Conservation (phyloP, 805 yeast genomes). For the Candida takata region DNA sequence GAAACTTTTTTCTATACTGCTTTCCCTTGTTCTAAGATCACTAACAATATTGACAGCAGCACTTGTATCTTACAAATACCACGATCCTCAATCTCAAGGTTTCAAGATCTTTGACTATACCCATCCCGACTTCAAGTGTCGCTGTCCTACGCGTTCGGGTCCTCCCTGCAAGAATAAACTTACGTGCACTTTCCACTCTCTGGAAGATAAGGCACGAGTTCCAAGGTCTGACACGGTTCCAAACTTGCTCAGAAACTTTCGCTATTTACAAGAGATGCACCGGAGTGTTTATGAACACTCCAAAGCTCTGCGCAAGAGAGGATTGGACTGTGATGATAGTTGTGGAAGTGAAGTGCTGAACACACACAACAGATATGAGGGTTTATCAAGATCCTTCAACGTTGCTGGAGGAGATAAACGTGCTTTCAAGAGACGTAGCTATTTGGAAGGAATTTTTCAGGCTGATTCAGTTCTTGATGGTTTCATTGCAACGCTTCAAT, state of each 20-base stretch:
- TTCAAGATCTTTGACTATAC: constrained; percentile 11
- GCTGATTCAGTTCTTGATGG: not conserved
- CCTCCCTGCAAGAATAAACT: constrained; percentile 14
- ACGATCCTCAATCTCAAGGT: not conserved
- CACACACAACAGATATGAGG: too few relatives aligned
- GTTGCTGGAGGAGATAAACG: too few relatives aligned
- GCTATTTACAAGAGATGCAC: constrained; percentile 29
- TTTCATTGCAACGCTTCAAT: not conserved
- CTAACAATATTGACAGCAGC: not conserved
- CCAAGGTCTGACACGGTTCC: constrained; percentile 9
- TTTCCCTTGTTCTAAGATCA: too few relatives aligned
- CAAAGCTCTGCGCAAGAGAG: constrained; percentile 5
- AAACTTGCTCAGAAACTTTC: constrained; percentile 18
- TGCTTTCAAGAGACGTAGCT: constrained; percentile 14
- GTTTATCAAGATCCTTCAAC: too few relatives aligned
- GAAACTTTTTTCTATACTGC: not conserved
- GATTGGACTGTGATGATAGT: not conserved
- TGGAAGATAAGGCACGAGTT: constrained; percentile 8
- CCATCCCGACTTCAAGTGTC: constrained; percentile 19
- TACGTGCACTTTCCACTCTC: constrained; percentile 11
- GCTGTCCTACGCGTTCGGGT: constrained; percentile 6
- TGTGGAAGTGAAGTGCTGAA: not conserved
- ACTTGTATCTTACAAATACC: not conserved
- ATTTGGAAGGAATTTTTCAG: constrained; percentile 1
- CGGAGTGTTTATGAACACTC: constrained; percentile 1